phyloP scores from a whole-genome alignment of 257 asterid genomes.

The Nicotiana noctiflora region DNA sequence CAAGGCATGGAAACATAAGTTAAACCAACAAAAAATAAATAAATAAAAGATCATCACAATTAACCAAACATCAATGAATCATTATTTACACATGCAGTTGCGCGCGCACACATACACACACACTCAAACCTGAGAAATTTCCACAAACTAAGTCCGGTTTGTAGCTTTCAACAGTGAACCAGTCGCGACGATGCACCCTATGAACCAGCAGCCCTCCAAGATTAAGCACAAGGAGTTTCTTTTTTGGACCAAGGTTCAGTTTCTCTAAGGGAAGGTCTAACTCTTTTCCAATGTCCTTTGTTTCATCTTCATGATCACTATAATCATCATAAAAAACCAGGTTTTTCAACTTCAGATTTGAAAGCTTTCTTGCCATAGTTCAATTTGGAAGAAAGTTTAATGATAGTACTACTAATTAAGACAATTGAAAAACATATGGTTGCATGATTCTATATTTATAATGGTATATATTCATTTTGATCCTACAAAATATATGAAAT shows the following conservation, averaged over 20 bases:
- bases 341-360: slow-evolving; percentile 18
- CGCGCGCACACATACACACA: too few species aligned
- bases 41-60: background rate
- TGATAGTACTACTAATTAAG: too few species aligned
- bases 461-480: background rate
- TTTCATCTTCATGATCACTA: slow-evolving; percentile 17
- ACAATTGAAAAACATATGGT: too few species aligned
- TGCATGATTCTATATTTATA: too few species aligned
- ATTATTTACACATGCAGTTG: background rate
- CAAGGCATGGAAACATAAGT: background rate
- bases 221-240: slow-evolving; percentile 51
- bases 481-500: slow-evolving; percentile 16
- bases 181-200: slow-evolving; percentile 24
- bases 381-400: too few species aligned
- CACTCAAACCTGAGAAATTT: slow-evolving; percentile 28
- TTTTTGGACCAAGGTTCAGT: slow-evolving; percentile 40
- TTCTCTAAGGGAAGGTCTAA: slow-evolving; percentile 36
- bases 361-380: too few species aligned
- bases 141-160: slow-evolving; percentile 34
- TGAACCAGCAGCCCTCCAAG: slow-evolving; percentile 45
- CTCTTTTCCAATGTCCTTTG: background rate
- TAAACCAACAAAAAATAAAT: background rate
- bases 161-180: slow-evolving; percentile 17
- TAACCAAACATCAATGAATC: background rate
- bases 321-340: slow-evolving; percentile 9